Percentiles rank a stretch among this genome's conserved stretches.
These are phyloP conservation scores for Beauveria australis DNA, from an alignment of 2,329 filamentous ascomycete species.

Conservation along the genomic window DNA sequence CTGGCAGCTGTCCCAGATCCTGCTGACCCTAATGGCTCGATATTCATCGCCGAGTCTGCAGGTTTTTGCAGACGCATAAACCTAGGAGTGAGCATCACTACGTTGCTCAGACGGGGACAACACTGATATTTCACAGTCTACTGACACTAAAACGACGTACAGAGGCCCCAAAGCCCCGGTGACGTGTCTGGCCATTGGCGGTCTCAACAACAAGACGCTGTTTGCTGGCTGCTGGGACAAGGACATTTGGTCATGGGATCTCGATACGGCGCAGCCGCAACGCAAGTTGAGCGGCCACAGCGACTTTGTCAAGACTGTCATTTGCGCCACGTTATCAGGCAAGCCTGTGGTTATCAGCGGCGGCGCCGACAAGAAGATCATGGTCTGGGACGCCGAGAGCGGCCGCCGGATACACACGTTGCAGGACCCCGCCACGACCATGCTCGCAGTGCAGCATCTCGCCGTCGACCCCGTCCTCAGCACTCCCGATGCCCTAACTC, in stretches of 20 bases:
- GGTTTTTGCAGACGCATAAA: slow-evolving; percentile 67
- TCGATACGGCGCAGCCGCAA: slow-evolving; percentile 44
- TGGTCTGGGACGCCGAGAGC: slow-evolving; percentile 71
- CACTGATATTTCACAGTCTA: slow-evolving; percentile 16
- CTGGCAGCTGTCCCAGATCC: slow-evolving; percentile 66
- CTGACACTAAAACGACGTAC: slow-evolving; percentile 39
- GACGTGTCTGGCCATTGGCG: slow-evolving; percentile 64
- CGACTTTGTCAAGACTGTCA: slow-evolving; percentile 84
- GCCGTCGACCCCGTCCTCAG: slow-evolving; percentile 61
- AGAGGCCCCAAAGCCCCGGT: slow-evolving; percentile 72
- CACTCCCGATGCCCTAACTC: slow-evolving; percentile 38
- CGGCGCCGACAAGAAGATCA: slow-evolving; percentile 68
- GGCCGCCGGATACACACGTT: slow-evolving; percentile 66
- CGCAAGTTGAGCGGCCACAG: slow-evolving; percentile 65
- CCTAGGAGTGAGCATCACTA: slow-evolving; percentile 52
- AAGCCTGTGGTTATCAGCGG: slow-evolving; percentile 63
- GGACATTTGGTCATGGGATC: slow-evolving; percentile 76
- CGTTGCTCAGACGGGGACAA: background rate
- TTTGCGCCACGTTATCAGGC: slow-evolving; percentile 52
- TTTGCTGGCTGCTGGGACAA: slow-evolving; percentile 96
- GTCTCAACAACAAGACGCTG: slow-evolving; percentile 47
- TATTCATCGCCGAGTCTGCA: slow-evolving; percentile 84
- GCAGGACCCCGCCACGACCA: slow-evolving; percentile 60
- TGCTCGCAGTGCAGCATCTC: slow-evolving; percentile 75
- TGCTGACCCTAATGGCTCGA: slow-evolving; percentile 41